Evolutionary conservation across 2,329 filamentous ascomycete genomes (phyloP).

Genomic region (Hansfordia pulvinata): DNA sequence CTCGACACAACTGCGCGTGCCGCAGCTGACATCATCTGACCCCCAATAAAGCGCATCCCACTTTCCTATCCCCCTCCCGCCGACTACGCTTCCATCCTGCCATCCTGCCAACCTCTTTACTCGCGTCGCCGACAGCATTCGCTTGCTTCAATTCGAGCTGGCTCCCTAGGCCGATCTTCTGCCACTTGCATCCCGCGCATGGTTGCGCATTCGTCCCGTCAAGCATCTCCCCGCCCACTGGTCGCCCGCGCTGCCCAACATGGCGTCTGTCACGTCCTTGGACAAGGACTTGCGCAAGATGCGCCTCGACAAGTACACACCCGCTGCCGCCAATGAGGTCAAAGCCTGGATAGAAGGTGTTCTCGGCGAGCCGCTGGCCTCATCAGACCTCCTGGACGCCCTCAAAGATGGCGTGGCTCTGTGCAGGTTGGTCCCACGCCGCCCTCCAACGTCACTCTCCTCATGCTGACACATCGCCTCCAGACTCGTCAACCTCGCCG

Average conservation of each 20-base stretch:
- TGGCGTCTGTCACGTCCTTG: conserved; percentile 88
- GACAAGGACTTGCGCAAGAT: conserved; percentile 92
- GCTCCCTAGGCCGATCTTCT: too few relatives aligned
- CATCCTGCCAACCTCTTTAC: too few relatives aligned
- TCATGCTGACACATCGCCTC: conserved; percentile 8
- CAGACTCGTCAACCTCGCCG: conserved; percentile 70
- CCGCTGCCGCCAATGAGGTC: conserved; percentile 75
- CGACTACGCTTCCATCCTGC: too few relatives aligned
- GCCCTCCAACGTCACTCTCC: conserved; percentile 4
- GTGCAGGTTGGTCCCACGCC: conserved; percentile 58
- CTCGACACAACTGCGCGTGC: too few relatives aligned
- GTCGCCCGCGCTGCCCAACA: conserved; percentile 28
- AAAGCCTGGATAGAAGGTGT: conserved; percentile 74
- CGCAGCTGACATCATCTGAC: too few relatives aligned
- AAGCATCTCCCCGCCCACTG: too few relatives aligned
- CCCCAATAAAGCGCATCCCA: too few relatives aligned
- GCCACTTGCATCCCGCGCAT: too few relatives aligned
- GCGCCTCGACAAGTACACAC: conserved; percentile 87
- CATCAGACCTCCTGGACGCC: conserved; percentile 67
- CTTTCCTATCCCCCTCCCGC: too few relatives aligned
- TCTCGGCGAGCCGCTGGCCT: conserved; percentile 58
- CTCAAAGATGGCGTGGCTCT: conserved; percentile 85
- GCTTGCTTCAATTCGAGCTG: too few relatives aligned
- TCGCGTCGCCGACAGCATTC: too few relatives aligned
- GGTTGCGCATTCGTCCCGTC: too few relatives aligned